phyloP scores from a whole-genome alignment of 768 basidiomycete species.

The Exidia glandulosa region DNA sequence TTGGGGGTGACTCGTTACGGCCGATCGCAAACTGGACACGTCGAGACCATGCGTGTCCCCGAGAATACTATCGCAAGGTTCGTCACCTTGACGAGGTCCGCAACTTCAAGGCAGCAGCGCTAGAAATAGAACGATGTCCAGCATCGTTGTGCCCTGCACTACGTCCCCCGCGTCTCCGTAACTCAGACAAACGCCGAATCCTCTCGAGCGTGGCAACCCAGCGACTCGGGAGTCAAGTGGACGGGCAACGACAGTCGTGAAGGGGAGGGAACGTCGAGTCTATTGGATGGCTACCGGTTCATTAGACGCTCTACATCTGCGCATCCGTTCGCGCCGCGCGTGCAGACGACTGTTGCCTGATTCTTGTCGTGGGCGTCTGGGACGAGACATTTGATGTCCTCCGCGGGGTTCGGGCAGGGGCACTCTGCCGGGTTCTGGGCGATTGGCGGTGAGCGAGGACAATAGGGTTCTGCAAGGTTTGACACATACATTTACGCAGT shows the following conservation, averaged over 20 bases:
- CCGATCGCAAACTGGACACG: too few species aligned
- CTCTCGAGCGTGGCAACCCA: too few species aligned
- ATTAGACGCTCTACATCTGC: slow-evolving; percentile 42
- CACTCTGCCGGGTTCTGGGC: slow-evolving; percentile 43
- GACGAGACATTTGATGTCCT: slow-evolving; percentile 68
- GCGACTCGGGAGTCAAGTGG: too few species aligned
- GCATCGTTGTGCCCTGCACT: too few species aligned
- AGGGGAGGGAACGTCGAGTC: neutral
- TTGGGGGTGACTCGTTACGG: too few species aligned
- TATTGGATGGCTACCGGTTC: neutral
- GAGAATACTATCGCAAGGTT: too few species aligned
- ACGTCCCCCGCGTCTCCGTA: too few species aligned
- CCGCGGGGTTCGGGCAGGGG: slow-evolving; percentile 55
- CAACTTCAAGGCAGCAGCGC: too few species aligned
- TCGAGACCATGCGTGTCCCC: too few species aligned
- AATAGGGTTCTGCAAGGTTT: neutral
- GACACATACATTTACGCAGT: slow-evolving; percentile 37
- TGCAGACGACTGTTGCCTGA: slow-evolving; percentile 56
- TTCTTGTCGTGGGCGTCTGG: slow-evolving; percentile 46
- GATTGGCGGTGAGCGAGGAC: neutral
- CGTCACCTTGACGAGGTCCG: too few species aligned
- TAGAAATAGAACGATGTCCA: too few species aligned
- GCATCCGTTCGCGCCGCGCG: slow-evolving; percentile 56
- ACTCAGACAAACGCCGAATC: too few species aligned
- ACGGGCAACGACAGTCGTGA: neutral